Evolutionary conservation across 2,329 filamentous ascomycete species (phyloP).

Genomic region (Colletotrichum sublineola): DNA sequence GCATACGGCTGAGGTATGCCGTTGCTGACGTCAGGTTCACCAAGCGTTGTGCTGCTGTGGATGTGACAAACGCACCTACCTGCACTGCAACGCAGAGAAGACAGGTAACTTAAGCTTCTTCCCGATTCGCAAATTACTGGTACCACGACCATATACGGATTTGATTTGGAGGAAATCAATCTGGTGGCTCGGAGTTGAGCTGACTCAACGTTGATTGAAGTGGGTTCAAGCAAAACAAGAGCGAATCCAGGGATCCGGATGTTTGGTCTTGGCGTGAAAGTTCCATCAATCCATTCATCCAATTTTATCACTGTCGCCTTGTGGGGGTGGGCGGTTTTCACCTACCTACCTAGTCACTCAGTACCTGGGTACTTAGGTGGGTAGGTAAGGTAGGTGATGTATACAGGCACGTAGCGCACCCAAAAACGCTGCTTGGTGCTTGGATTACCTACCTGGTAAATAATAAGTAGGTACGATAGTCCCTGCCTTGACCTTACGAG

Average conservation of each 20-base stretch:
- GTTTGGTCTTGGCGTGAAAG: slow-evolving; percentile 11
- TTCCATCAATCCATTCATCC: slow-evolving; percentile 4
- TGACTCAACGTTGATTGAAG: neutral
- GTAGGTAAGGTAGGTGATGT: neutral
- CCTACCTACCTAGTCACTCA: neutral
- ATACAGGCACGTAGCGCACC: neutral
- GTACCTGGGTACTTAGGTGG: no score
- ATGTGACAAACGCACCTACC: neutral
- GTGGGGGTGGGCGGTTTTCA: neutral
- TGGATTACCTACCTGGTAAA: neutral
- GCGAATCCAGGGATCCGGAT: neutral
- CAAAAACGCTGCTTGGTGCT: neutral
- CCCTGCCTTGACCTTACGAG: slow-evolving; percentile 7
- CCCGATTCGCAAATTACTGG: neutral
- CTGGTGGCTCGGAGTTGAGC: no score
- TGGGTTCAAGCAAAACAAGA: neutral
- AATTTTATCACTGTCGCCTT: slow-evolving; percentile 13
- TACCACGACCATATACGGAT: neutral
- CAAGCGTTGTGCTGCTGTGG: neutral
- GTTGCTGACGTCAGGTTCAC: neutral
- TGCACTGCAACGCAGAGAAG: slow-evolving; percentile 5
- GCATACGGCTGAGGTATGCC: slow-evolving; percentile 3
- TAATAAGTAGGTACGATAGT: neutral
- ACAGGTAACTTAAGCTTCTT: slow-evolving; percentile 13
- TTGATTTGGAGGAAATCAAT: slow-evolving; percentile 13